Percentiles rank a stretch among this genome's conserved stretches.
These are phyloP conservation scores for Capsicum chinense DNA, from an alignment of 257 asterid species.

Conservation along the genomic window DNA sequence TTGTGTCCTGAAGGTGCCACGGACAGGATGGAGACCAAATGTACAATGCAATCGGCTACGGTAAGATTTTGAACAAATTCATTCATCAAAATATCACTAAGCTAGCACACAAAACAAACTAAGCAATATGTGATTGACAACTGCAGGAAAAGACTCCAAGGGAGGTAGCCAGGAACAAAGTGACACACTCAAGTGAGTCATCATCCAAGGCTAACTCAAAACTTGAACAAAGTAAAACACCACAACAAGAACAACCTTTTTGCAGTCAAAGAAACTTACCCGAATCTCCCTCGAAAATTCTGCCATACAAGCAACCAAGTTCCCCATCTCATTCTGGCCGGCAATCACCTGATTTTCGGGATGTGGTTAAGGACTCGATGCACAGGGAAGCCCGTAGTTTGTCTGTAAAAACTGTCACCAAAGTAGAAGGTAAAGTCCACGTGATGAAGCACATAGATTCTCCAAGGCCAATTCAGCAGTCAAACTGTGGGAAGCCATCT, in stretches of 20 bases:
- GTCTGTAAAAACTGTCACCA: conserved; percentile 54
- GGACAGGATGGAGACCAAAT: conserved; percentile 49
- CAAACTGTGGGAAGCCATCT: conserved; percentile 44
- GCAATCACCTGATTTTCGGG: conserved; percentile 61
- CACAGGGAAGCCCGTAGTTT: conserved; percentile 71
- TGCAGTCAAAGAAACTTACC: conserved; percentile 37
- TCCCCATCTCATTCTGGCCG: conserved; percentile 36
- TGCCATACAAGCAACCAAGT: conserved; percentile 40
- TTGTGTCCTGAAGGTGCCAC: conserved; percentile 53
- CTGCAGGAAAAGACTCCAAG: conserved; percentile 59
- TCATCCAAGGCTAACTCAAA: conserved; percentile 65
- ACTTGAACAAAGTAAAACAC: conserved; percentile 49
- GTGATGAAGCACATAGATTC: conserved; percentile 86
- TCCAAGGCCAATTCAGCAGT: conserved; percentile 77
- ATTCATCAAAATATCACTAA: neutral
- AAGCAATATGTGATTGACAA: conserved; percentile 33
- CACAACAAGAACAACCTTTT: conserved; percentile 48
- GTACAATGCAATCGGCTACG: conserved; percentile 41
- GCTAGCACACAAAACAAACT: conserved; percentile 27
- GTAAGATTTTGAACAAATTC: conserved; percentile 46
- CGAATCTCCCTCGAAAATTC: conserved; percentile 43
- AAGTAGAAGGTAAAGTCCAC: conserved; percentile 56
- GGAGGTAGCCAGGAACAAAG: conserved; percentile 51
- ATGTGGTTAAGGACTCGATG: conserved; percentile 82
- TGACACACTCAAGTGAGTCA: conserved; percentile 67